These are phyloP conservation scores for Malus fusca DNA, from an alignment of 306 rosid genomes.

Conservation along the genomic window DNA sequence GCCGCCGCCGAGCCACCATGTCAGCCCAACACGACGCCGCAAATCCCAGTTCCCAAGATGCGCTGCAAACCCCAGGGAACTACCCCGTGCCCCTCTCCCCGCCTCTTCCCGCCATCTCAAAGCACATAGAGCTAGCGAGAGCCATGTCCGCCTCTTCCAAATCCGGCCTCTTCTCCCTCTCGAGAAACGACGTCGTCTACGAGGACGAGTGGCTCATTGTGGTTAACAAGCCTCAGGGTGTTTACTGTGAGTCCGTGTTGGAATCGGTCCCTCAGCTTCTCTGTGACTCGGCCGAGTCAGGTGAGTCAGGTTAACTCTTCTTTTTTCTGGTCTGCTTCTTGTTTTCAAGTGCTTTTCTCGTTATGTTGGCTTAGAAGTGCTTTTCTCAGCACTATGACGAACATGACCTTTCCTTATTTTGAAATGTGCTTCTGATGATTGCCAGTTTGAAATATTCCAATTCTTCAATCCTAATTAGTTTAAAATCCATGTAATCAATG, in stretches of 20 bases:
- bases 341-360: not conserved
- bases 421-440: too few relatives aligned
- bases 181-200: conserved; percentile 36
- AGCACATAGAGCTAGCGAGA: conserved; percentile 58
- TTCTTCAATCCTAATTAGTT: not conserved
- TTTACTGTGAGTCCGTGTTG: conserved; percentile 70
- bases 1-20: conserved; percentile 29
- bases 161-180: conserved; percentile 44
- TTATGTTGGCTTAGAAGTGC: not conserved
- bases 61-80: conserved; percentile 11
- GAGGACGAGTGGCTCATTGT: conserved; percentile 67
- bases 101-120: conserved; percentile 58
- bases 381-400: not conserved
- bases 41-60: conserved; percentile 24
- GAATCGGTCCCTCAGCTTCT: conserved; percentile 42
- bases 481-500: not conserved
- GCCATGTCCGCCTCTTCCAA: conserved; percentile 68
- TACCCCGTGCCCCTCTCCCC: conserved; percentile 78
- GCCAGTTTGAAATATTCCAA: too few relatives aligned
- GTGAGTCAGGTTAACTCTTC: conserved; percentile 18
- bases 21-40: conserved; percentile 16
- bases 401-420: not conserved
- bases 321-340: not conserved
- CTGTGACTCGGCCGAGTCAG: conserved; percentile 16
- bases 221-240: conserved; percentile 72